phyloP scores from a whole-genome alignment of 2,329 filamentous ascomycete genomes.

The Xylariomycetidae sp. region DNA sequence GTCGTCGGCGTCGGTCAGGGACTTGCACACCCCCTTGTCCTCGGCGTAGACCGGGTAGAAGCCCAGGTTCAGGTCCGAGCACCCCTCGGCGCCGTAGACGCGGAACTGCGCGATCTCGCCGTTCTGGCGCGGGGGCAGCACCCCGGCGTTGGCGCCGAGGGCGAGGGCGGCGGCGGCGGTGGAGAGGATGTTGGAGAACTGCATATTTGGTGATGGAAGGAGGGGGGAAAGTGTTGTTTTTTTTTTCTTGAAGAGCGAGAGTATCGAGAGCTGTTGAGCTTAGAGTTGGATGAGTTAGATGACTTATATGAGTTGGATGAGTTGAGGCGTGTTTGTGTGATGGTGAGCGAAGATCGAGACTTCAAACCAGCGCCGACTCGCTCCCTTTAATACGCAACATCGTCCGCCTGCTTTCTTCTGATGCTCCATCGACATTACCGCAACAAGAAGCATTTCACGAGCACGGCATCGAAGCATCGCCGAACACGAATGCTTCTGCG shows the following conservation, averaged over 20 bases:
- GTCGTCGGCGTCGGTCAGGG: no score
- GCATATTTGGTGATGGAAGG: conserved; percentile 22
- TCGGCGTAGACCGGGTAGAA: conserved; percentile 22
- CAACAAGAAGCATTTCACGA: no score
- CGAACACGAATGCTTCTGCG: no score
- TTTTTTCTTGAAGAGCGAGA: conserved; percentile 1
- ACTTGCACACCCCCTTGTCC: no score
- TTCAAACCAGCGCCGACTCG: neutral
- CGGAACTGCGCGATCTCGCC: conserved; percentile 23
- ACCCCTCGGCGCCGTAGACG: conserved; percentile 18
- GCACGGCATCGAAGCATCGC: no score
- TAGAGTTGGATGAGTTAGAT: neutral
- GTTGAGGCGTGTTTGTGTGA: conserved; percentile 2
- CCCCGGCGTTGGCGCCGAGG: conserved; percentile 15
- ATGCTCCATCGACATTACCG: no score
- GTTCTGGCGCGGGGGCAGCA: conserved; percentile 14
- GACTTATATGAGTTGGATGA: no score
- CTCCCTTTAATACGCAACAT: no score
- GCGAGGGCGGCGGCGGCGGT: conserved; percentile 14
- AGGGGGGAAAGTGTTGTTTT: no score
- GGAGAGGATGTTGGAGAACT: conserved; percentile 20
- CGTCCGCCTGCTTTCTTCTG: no score
- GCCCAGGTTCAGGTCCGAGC: conserved; percentile 18
- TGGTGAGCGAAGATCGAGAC: conserved; percentile 3
- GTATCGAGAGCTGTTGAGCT: no score